Conservation (phyloP, 805 yeast genomes). For the Wickerhamiella spandovensis region DNA sequence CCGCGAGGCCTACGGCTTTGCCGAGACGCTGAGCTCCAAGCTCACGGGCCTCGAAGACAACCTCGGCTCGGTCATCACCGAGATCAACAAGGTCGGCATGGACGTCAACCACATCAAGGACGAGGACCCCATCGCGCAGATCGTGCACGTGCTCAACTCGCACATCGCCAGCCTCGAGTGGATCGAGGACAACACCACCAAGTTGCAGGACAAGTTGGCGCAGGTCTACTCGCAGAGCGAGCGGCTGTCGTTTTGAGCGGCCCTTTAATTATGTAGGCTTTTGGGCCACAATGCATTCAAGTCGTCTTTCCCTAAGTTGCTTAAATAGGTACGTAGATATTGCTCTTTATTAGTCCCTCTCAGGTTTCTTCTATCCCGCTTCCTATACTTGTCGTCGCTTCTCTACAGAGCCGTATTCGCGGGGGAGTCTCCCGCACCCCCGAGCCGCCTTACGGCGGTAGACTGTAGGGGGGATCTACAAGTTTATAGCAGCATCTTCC, state of each 20-base stretch:
- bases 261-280: no score
- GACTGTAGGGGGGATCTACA: no score
- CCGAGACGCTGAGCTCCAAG: conserved; percentile 72
- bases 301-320: no score
- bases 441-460: no score
- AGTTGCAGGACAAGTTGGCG: conserved; percentile 51
- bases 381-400: no score
- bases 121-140: conserved; percentile 31
- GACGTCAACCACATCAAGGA: conserved; percentile 55
- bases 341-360: no score
- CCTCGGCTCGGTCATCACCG: conserved; percentile 23
- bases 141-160: conserved; percentile 69
- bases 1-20: conserved; percentile 76
- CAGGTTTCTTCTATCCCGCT: no score
- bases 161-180: conserved; percentile 84
- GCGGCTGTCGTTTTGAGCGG: background rate
- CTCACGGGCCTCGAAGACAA: conserved; percentile 66
- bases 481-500: no score
- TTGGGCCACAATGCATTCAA: no score
- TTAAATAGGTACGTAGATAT: no score
- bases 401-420: no score
- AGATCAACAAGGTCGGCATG: conserved; percentile 43
- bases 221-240: conserved; percentile 10
- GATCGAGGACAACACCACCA: conserved; percentile 61
- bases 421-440: no score